Evolutionary conservation across 352 stramenopile species (phyloP), one percentile per base, ranked within the genome.

Genomic region (Phytophthora kernoviae): DNA sequence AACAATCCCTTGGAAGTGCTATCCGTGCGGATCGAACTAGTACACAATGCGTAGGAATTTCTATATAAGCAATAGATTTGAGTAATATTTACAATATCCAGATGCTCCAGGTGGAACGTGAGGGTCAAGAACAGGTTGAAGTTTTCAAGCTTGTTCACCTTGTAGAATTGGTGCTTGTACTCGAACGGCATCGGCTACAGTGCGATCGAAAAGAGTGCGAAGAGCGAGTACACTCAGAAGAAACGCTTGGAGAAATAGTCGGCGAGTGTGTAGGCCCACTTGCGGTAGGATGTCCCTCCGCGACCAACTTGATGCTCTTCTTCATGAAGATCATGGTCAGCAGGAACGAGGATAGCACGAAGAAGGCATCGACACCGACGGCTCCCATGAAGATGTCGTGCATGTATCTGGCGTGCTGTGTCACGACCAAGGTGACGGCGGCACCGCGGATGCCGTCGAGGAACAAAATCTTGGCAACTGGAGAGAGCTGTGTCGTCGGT

Each of bases 401-500:
- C 34, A 41, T 41, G 34, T 41, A 41, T 12, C 34, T 17, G 8
- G 34, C 7, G 34, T 41, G 34, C 34, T 41, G 34, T 17, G 34
- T 41, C 10, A 41, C 34, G 20, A 60, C 20, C 11, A 4, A 24
- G 14, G 50, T 6, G 14, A 67, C 30, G 18, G 32, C 48, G 43
- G 61, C 26, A 1, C 54, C 64, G 5, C 67, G 32, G 3, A 68
- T 36, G n/a, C n/a, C n/a, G n/a, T n/a, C n/a, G n/a, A n/a, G n/a
- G n/a, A n/a, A n/a, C n/a, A n/a, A n/a, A n/a, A n/a, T n/a, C n/a
- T n/a, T n/a, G n/a, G n/a, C n/a, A n/a, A n/a, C n/a, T n/a, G n/a
- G n/a, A n/a, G n/a, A n/a, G n/a, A n/a, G n/a, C n/a, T n/a, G n/a
- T n/a, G n/a, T n/a, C n/a, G n/a, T n/a, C n/a, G n/a, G n/a, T n/a